These are phyloP conservation scores for Diaporthe vexans DNA, from an alignment of 2,329 filamentous ascomycete species.

Conservation along the genomic window DNA sequence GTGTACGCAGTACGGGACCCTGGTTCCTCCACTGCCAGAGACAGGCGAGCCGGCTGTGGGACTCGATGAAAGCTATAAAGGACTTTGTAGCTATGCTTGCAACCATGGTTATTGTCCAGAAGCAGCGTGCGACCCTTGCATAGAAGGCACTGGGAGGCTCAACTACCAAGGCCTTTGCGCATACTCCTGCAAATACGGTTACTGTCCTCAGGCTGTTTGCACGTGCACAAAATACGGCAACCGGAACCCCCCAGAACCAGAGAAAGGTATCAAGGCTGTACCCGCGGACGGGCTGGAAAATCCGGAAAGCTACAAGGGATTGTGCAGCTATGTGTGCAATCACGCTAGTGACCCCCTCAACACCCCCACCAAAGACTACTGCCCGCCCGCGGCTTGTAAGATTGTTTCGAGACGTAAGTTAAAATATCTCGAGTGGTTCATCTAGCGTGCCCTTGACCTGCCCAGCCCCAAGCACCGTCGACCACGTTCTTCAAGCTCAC, in stretches of 20 bases:
- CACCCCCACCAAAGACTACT: too few species aligned
- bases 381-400: not conserved
- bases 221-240: too few species aligned
- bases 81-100: not conserved
- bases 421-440: not conserved
- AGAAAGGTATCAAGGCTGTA: too few species aligned
- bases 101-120: not conserved
- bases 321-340: not conserved
- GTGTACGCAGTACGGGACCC: not conserved
- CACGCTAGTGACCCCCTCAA: too few species aligned
- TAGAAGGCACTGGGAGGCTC: not conserved
- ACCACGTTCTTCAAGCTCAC: not conserved
- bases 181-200: not conserved
- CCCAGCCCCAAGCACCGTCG: too few species aligned
- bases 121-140: not conserved
- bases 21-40: not conserved
- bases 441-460: not conserved
- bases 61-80: not conserved
- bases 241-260: not conserved
- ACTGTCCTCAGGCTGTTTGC: not conserved
- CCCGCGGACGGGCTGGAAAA: not conserved
- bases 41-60: not conserved
- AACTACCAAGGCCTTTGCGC: not conserved
- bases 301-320: not conserved
- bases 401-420: not conserved